Conservation (phyloP, 2,329 filamentous ascomycete genomes). For the Calonectria naviculata region DNA sequence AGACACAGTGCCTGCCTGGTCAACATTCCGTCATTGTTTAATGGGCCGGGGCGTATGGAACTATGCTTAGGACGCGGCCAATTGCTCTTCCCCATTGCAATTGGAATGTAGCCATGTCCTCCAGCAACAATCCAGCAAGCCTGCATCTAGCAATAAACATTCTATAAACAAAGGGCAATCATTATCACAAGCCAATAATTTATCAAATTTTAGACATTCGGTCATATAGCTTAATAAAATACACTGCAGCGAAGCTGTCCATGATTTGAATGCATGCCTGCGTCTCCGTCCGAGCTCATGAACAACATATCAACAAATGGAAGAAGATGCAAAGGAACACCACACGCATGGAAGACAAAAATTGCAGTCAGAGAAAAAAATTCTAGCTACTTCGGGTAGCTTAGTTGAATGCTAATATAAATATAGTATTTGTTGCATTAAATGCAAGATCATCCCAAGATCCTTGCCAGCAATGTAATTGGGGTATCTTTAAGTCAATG, state of each 20-base stretch:
- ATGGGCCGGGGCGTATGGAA: not conserved
- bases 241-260: too few species aligned
- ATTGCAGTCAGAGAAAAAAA: not conserved
- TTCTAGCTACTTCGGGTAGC: not conserved
- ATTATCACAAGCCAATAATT: too few species aligned
- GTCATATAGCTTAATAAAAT: too few species aligned
- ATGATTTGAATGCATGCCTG: too few species aligned
- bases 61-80: too few species aligned
- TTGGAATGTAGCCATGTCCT: not conserved
- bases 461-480: not conserved
- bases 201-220: too few species aligned
- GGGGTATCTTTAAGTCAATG: slow-evolving; percentile 5
- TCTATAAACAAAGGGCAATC: not conserved
- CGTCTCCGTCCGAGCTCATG: too few species aligned
- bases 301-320: too few species aligned
- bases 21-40: not conserved
- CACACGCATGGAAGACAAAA: too few species aligned
- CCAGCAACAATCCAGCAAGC: not conserved
- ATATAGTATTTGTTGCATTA: not conserved
- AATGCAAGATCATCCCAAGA: not conserved
- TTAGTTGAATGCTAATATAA: slow-evolving; percentile 10
- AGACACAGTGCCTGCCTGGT: not conserved
- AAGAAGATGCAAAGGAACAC: too few species aligned
- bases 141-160: not conserved
- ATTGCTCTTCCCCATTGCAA: not conserved